Evolutionary conservation across 148 eudicot genomes (phyloP), one percentile per base, ranked within the genome.

Genomic region (Fagopyrum esculentum): DNA sequence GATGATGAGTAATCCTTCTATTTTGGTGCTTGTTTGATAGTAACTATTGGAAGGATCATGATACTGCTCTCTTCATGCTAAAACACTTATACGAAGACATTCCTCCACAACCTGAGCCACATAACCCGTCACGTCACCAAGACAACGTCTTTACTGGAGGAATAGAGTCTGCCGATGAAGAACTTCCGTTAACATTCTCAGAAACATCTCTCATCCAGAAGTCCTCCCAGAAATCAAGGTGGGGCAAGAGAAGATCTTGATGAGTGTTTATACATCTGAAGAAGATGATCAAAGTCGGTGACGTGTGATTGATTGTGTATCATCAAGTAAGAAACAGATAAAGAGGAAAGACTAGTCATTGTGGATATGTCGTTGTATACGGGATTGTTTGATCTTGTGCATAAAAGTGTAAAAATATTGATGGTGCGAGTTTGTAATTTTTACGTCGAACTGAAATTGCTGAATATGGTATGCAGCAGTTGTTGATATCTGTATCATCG

Each of bases 41-140:
- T 73, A 95, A 92, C 81, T 95, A 95, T 77, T 95, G 98, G 98
- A 91, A 93, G 60, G 97, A 92, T 78, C 59, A 79, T 43, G 98
- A 95, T 79, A 92, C 98, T 13, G 98, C 93, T 60, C 91, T 95
- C 59, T 92, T 92, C 78, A 88, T 95, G 76, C 80, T 95, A 47
- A 92, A 92, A 73, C 90, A 95, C 84, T 80, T 95, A 73, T 95
- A 92, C 66, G 82, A 86, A 10, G 91, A 92, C 77, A 87, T 87
- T 73, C 89, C 97, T 49, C 88, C 84, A 73, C 74, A 66, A 13
- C 17, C 69, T 5, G n/a, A 64, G 13, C 69, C 11, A 10, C 46
- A 45, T 35, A 64, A 40, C 35, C 70, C 69, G 69, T 63, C 71
- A 5, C 71, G 1, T 29, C 44, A 63, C 12, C 46, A 66, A 43